Percentiles rank a stretch among this genome's conserved stretches.
phyloP scores from a whole-genome alignment of 1,284 basidiomycete species.

The Ceratobasidium sp. region DNA sequence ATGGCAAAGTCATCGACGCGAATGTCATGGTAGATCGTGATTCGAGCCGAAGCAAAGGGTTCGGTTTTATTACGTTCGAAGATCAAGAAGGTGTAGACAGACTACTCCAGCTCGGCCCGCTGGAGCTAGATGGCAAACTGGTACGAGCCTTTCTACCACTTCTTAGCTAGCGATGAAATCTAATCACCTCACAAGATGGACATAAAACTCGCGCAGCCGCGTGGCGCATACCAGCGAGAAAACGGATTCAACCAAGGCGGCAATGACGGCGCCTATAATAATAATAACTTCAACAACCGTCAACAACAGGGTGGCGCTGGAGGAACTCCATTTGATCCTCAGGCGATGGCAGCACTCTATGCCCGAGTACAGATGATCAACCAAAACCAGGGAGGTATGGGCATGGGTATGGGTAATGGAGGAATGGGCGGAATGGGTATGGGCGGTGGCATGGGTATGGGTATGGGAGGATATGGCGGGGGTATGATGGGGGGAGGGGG shows the following conservation, averaged over 20 bases:
- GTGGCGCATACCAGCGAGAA: conserved; percentile 76
- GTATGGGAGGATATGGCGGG: conserved; percentile 58
- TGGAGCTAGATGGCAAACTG: conserved; percentile 93
- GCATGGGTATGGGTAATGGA: conserved; percentile 59
- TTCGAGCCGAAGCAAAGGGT: conserved; percentile 95
- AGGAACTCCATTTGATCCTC: conserved; percentile 81
- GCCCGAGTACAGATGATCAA: conserved; percentile 75
- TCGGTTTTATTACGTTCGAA: conserved; percentile 95
- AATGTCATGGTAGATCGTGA: conserved; percentile 99
- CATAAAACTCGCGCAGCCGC: conserved; percentile 92
- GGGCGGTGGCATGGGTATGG: conserved; percentile 68
- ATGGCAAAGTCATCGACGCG: conserved; percentile 93
- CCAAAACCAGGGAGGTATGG: conserved; percentile 55
- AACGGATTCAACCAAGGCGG: conserved; percentile 50
- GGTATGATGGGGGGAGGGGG: conserved; percentile 63
- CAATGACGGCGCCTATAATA: conserved; percentile 48
- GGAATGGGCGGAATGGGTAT: conserved; percentile 64
- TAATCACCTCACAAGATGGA: conserved; percentile 78
- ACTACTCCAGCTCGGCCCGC: conserved; percentile 85
- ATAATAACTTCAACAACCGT: conserved; percentile 45
- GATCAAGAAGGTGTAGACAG: conserved; percentile 89
- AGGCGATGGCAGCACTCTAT: conserved; percentile 83
- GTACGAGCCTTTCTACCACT: conserved; percentile 64
- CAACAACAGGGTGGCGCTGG: conserved; percentile 22
- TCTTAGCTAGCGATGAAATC: background rate